Percentiles rank a stretch among this genome's conserved stretches.
These are phyloP conservation scores for Chaetomium fimeti DNA, from an alignment of 495 filamentous ascomycete species.

Conservation along the genomic window DNA sequence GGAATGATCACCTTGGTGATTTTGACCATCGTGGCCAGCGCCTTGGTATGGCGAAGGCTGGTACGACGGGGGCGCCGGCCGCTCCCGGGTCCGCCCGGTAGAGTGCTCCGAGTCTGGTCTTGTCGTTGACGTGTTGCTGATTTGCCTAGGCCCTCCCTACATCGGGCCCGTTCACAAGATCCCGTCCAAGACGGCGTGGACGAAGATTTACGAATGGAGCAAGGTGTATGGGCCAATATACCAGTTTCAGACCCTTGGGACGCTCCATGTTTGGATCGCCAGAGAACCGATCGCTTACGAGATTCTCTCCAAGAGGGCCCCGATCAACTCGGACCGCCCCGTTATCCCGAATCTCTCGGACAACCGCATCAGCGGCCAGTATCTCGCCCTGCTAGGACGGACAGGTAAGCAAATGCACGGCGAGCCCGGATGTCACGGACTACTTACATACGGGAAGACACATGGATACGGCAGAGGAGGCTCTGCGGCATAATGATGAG, in stretches of 20 bases:
- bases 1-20: conserved; percentile 9
- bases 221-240: conserved; percentile 63
- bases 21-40: neutral
- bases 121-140: neutral
- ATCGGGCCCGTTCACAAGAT: conserved; percentile 61
- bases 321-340: conserved; percentile 64
- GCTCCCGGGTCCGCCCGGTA: conserved; percentile 27
- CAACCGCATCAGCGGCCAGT: conserved; percentile 56
- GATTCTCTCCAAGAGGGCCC: conserved; percentile 56
- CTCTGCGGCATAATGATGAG: conserved; percentile 59
- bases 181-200: conserved; percentile 50
- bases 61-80: conserved; percentile 16
- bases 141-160: conserved; percentile 45
- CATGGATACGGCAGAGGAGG: conserved; percentile 58
- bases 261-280: conserved; percentile 59
- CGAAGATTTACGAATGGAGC: conserved; percentile 63
- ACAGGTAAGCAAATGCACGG: conserved; percentile 39
- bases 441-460: conserved; percentile 36
- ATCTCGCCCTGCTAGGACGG: conserved; percentile 54
- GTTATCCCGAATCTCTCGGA: conserved; percentile 53
- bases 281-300: conserved; percentile 57
- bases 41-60: conserved; percentile 12
- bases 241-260: conserved; percentile 56
- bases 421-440: neutral
- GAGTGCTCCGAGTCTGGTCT: neutral